Evolutionary conservation across 2,329 filamentous ascomycete genomes (phyloP), one percentile per base, ranked within the genome.

Genomic region (Acrocalymma vagum): DNA sequence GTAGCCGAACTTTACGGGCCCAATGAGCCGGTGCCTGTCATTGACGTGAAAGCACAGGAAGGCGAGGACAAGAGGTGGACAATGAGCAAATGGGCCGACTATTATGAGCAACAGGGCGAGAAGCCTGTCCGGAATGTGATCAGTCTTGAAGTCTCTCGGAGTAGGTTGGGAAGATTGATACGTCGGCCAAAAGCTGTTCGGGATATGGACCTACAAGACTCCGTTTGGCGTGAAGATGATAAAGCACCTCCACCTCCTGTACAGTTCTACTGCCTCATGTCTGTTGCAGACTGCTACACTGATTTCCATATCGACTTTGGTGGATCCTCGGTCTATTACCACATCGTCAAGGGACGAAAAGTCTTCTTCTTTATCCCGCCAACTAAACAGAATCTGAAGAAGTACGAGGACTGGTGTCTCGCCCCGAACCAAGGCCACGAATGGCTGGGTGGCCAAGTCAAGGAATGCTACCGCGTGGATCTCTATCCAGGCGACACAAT

Each of bases 221-320:
- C 75, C 4, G 77, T 80, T n/a, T 81, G 78, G 78, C 78, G 76
- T 11, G 71, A 74, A 40, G 76, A 78, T 29, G 78, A 80, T 31
- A 76, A 79, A 48, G 76, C 77, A 20, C 77, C 83, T 38, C 82
- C 77, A 40, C 82, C 83, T 6, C 81, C 83, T 42, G 84, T 87
- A 6, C 83, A 86, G 45, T 86, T 84, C 57, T 86, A 86, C 69
- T 85, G 82, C 58, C 70, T 87, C 23, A 87, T 87, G 84, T 87
- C 84, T 5, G 83, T 86, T 15, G 82, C 83, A 9, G 84, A 87
- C 63, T 86, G 83, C 64, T 87, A 85, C 52, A 87, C 84, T 14
- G 84, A 87, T 63, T 87, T 87, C 53, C 84, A 87, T 65, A 85
- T 87, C 58, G 84, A 87, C 59, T 87, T 87, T 65, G 84, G 84